phyloP scores from a whole-genome alignment of 306 rosid genomes.

The Inga leiocalycina region DNA sequence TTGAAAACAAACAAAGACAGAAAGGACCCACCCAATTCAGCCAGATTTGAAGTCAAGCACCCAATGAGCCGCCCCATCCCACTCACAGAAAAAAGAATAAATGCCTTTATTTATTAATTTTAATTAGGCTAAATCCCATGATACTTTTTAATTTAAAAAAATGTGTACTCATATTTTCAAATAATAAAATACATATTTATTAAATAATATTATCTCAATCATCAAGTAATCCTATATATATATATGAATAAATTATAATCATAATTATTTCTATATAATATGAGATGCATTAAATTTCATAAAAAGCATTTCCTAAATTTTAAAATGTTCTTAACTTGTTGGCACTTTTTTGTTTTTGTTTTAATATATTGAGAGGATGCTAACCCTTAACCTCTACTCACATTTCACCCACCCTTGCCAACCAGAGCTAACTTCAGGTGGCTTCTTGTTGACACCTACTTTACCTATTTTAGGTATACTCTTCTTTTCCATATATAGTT shows the following conservation, averaged over 20 bases:
- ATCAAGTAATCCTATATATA: no score
- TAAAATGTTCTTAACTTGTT: neutral
- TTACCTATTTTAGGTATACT: no score
- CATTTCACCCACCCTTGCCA: no score
- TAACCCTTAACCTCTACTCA: no score
- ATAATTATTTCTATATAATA: neutral
- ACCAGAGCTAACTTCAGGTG: no score
- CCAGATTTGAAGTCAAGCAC: conserved; percentile 26
- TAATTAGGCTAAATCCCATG: neutral
- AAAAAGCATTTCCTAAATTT: neutral
- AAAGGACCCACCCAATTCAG: conserved; percentile 23
- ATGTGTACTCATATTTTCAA: neutral
- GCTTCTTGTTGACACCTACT: no score
- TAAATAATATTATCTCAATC: neutral
- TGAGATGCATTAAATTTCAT: no score
- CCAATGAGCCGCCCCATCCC: neutral
- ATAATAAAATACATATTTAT: neutral
- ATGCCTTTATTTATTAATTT: neutral
- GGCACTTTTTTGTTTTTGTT: no score
- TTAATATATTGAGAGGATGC: no score
- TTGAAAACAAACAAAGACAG: neutral
- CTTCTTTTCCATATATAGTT: no score
- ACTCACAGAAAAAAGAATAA: neutral
- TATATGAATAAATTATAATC: no score
- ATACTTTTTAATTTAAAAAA: neutral